Evolutionary conservation across 441 rosid genomes (phyloP).

Genomic region (Aquilaria agallochum): DNA sequence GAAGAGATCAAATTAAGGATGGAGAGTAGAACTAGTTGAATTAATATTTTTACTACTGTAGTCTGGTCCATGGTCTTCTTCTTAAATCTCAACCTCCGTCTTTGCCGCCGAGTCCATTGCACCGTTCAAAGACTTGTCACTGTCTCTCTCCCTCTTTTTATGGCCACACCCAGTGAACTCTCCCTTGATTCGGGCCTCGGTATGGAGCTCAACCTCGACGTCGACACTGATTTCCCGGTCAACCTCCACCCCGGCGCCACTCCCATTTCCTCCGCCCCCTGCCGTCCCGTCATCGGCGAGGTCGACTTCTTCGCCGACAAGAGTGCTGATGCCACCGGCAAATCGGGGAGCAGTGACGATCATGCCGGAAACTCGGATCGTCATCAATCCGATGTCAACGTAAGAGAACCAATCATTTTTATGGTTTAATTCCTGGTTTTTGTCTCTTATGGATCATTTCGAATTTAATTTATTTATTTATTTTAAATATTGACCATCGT

Average conservation of each 20-base stretch:
- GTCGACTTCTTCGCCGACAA: slow-evolving; percentile 45
- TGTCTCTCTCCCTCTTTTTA: slow-evolving; percentile 27
- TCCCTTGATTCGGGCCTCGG: slow-evolving; percentile 52
- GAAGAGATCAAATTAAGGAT: background rate
- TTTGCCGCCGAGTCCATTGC: slow-evolving; percentile 72
- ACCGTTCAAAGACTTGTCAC: slow-evolving; percentile 31
- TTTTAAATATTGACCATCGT: background rate
- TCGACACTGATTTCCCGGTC: slow-evolving; percentile 28
- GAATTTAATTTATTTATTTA: background rate
- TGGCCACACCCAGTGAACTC: slow-evolving; percentile 46
- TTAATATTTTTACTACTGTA: slow-evolving; percentile 8
- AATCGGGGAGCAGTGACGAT: background rate
- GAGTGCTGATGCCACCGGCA: background rate
- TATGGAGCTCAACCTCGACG: background rate
- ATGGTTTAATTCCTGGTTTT: background rate
- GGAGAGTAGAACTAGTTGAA: background rate
- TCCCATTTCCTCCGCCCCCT: background rate
- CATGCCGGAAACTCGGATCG: slow-evolving; percentile 1
- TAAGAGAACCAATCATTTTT: slow-evolving; percentile 12
- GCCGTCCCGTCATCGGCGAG: slow-evolving; percentile 26
- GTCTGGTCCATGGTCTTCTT: slow-evolving; percentile 29
- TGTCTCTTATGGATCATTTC: background rate
- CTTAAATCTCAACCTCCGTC: slow-evolving; percentile 28
- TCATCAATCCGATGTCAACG: slow-evolving; percentile 27
- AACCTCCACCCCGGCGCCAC: slow-evolving; percentile 16